Evolutionary conservation across 2,329 filamentous ascomycete species (phyloP), one percentile per base, ranked within the genome.

Genomic region (Colletotrichum cereale): DNA sequence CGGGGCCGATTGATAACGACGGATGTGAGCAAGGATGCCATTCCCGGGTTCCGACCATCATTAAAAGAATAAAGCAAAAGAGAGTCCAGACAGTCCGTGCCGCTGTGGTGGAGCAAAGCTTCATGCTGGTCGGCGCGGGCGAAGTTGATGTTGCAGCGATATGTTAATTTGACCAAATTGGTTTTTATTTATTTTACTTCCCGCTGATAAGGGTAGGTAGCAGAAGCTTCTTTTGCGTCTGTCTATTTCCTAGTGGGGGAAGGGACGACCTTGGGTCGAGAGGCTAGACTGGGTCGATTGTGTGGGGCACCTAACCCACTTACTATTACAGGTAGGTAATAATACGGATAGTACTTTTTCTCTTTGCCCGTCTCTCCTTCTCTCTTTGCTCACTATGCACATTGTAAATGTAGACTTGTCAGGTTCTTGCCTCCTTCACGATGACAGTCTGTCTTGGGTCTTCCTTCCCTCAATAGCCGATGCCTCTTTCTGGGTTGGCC

Each of bases 81-180:
- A 58, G 10, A 26, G 11, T 50, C n/a, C 12, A 42, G 18, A 61
- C 29, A 48, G 63, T 57, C 62, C 62, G 67, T 57, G 66, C 60
- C 53, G 60, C 26, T 38, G 26, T 29, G 26, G 56, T 47, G 50
- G 52, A 57, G 29, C 21, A 24, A 14, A 34, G 29, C 8, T 21
- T 31, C 44, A 24, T 24, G 5, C 18, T 56, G 38, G 50, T 48
- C 65, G 57, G 57, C 52, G 65, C 65, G 21, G 44, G 53, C 42
- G 52, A 65, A 44, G 62, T 52, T 38, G 40, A 66, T 24, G 70
- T 70, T 65, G 61, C 60, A 72, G 40, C 24, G 31, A 26, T 36
- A 14, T 56, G 29, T 61, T 42, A 34, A 56, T 48, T 72, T 61
- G 29, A 40, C 24, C 31, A 21, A 38, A 31, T 57, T 58, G 18